Percentiles rank a stretch among this genome's conserved stretches.
Conservation (phyloP, 1,139 yeast genomes). For the Scheffersomyces cryptocercus region DNA sequence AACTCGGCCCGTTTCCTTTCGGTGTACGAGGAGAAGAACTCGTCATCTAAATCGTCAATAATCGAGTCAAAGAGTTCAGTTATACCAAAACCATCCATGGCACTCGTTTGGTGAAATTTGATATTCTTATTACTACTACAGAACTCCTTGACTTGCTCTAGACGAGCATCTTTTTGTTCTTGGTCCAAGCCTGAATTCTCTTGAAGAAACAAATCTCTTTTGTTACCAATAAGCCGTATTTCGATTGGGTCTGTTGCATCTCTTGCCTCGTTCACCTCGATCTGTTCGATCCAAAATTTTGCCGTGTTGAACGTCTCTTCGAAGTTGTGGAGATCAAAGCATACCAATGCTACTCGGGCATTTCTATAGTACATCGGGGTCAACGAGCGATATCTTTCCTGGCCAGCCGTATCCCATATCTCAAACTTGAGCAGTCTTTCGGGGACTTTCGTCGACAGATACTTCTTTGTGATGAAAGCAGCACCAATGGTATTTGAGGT, state of each 20-base stretch:
- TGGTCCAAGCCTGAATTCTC: not conserved
- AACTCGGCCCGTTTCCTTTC: constrained; percentile 1
- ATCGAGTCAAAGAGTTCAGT: constrained; percentile 42
- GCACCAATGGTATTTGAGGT: constrained; percentile 52
- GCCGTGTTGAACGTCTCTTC: constrained; percentile 38
- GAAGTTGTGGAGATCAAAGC: constrained; percentile 37
- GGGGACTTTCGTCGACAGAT: constrained; percentile 22
- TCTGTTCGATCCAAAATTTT: constrained; percentile 47
- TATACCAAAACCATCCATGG: constrained; percentile 49
- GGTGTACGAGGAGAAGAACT: constrained; percentile 10
- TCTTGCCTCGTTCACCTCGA: constrained; percentile 27
- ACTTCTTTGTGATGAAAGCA: constrained; percentile 45
- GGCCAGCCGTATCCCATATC: constrained; percentile 56
- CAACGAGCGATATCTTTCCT: constrained; percentile 47
- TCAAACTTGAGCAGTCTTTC: constrained; percentile 44
- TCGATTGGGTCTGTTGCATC: constrained; percentile 20
- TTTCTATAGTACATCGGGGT: constrained; percentile 53
- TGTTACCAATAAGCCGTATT: constrained; percentile 16
- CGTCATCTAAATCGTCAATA: constrained; percentile 44
- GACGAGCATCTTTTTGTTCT: constrained; percentile 1
- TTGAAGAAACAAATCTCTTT: constrained; percentile 10
- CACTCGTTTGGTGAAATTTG: constrained; percentile 41
- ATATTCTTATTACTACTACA: constrained; percentile 4
- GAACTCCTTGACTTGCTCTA: constrained; percentile 7
- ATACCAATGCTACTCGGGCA: constrained; percentile 36